Evolutionary conservation across 306 rosid species (phyloP), one percentile per base, ranked within the genome.

Genomic region (Senna siamea): DNA sequence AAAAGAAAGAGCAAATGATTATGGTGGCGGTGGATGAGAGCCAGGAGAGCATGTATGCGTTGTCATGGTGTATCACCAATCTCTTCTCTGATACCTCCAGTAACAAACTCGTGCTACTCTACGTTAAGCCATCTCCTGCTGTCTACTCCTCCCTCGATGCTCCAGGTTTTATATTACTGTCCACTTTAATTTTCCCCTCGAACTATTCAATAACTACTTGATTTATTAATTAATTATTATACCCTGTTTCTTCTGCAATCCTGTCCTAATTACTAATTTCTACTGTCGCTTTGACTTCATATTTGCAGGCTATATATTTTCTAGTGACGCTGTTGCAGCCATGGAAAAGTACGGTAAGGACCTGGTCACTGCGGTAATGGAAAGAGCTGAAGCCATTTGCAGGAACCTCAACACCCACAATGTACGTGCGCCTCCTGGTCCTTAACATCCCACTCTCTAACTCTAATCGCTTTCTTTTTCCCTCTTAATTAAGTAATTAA

Each of bases 21-120:
- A 75, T 92, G 74, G 97, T 92, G 26, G 97, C 90, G 4, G 93
- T 92, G 68, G 96, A 92, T 73, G 97, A 87, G 82, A 87, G 96
- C 73, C 72, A 89, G 41, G 96, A 92, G 85, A 92, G 93, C 81
- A 89, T 92, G 96, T 64, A 55, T 20, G 93, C 96, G 0, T 83
- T 92, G 9, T 82, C 86, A 4, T 92, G 92, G 97, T 89, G 97
- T 65, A 84, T 89, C 28, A 59, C 70, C 11, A 83, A 85, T 65
- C 84, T 92, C 66, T 63, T 79, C 60, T 63, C 89, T 54, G 77
- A 75, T 17, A 70, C 82, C 30, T 19, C 76, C 78, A 70, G 9
- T 26, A 70, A 46, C 75, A 83, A 84, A 35, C 85, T 92, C 2
- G 64, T 87, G n/a, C 88, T 92, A 18, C 93, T 92, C 83, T 92